phyloP scores from a whole-genome alignment of 306 rosid genomes.

The Echinosophora koreensis region DNA sequence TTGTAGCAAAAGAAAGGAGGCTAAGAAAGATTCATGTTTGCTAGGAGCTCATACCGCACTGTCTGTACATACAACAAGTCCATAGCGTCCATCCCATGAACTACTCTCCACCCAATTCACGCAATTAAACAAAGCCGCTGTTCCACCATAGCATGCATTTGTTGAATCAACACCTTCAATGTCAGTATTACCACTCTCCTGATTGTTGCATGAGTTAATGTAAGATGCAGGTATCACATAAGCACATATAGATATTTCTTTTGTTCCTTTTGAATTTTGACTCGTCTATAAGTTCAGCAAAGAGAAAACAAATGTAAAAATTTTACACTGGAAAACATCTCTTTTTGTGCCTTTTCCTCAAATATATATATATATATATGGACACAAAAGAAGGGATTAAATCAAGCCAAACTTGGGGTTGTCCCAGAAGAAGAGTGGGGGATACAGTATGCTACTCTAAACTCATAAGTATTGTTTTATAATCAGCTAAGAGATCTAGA shows the following conservation, averaged over 20 bases:
- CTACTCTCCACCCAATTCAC: slow-evolving; percentile 94
- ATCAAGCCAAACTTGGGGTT: not conserved
- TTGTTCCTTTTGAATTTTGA: slow-evolving; percentile 12
- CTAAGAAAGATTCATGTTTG: not conserved
- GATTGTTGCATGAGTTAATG: slow-evolving; percentile 49
- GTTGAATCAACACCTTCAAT: slow-evolving; percentile 91
- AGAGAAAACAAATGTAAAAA: slow-evolving; percentile 13
- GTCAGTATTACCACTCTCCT: slow-evolving; percentile 82
- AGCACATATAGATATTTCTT: slow-evolving; percentile 22
- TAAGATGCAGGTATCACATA: slow-evolving; percentile 33
- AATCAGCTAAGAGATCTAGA: not conserved
- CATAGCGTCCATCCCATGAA: slow-evolving; percentile 99
- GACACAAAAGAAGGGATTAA: slow-evolving; percentile 14
- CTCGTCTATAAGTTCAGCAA: slow-evolving; percentile 1
- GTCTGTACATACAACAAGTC: slow-evolving; percentile 97
- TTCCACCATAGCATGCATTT: slow-evolving; percentile 94
- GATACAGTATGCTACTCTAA: not conserved
- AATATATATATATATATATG: not conserved
- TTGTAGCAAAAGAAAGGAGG: slow-evolving; percentile 37
- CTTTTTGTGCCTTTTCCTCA: not conserved
- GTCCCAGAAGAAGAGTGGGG: not conserved
- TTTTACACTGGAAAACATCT: not conserved
- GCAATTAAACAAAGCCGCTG: slow-evolving; percentile 89
- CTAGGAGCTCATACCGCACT: slow-evolving; percentile 76
- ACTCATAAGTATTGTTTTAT: too few relatives aligned